Base-by-base conservation (phyloP, 164 flowering plant genomes). In the Stephania japonica region DNA sequence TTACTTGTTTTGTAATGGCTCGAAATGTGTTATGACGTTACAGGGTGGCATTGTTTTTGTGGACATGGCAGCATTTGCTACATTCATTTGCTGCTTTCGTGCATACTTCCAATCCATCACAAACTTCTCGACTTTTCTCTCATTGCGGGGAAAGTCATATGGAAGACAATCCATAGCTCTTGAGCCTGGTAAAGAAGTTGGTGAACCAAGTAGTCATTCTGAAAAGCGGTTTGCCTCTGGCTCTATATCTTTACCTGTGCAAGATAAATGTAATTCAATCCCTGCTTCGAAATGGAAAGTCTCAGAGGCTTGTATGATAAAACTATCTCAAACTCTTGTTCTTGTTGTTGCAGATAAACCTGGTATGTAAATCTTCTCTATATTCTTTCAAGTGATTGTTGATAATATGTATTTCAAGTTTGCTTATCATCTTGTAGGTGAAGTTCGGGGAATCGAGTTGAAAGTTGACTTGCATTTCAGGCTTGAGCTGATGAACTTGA, bases 1-100 rank as follows among this genome's bases (percentile, higher is more conserved):
- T 24, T 70, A 49, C 63, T 65, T 64, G 43, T 76, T 42, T 42
- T 65, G 73, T 70, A 65, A 78, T 67, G 70, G 65, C 61, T 53
- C 18, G 65, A 72, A 53, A 64, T 59, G 49, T 81, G 68, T 24
- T 83, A 71, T 68, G 75, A 42, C 43, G 77, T 78, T 72, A 70
- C 94, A 95, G 99, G 99, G 97, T 80, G 98, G 94, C 73, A 70
- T 76, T 63, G 25, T 91, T 64, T 68, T 87, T 71, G 77, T 95
- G 77, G 97, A 92, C 81, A 77, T 84, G 41, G 47, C 71, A 65
- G 88, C 97, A 38, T 64, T 89, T 80, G 80, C 72, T 18, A 82
- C 72, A 74, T 83, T 86, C 64, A 23, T 78, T 63, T 75, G 75
- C 32, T 84, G 80, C 76, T 82, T 80, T 78, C 75, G 73, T 69